Percentiles rank a stretch among this genome's conserved stretches.
These are phyloP conservation scores for Rubroboletus satanas DNA, from an alignment of 768 basidiomycete genomes.

Conservation along the genomic window DNA sequence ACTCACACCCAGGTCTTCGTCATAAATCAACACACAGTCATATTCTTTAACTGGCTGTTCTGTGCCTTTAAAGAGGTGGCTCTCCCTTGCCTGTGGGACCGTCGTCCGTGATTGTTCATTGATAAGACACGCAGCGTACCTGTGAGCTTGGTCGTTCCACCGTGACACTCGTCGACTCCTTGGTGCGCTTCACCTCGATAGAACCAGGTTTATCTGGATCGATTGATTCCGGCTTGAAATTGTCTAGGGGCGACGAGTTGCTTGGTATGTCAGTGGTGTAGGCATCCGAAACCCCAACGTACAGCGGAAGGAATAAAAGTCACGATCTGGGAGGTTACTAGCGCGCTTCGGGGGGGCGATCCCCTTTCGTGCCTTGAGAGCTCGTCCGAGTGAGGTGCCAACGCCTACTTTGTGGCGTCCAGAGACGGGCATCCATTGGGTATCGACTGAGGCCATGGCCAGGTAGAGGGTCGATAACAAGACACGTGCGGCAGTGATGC, in stretches of 20 bases:
- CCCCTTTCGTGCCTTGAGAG: conserved; percentile 66
- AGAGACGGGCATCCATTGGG: conserved; percentile 54
- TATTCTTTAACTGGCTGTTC: conserved; percentile 61
- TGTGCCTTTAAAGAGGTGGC: conserved; percentile 51
- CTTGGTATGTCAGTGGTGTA: not conserved
- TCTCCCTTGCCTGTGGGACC: conserved; percentile 45
- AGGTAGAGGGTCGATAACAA: conserved; percentile 31
- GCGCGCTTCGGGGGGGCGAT: conserved; percentile 39
- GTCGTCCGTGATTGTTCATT: not conserved
- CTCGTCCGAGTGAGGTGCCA: conserved; percentile 58
- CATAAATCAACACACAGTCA: conserved; percentile 78
- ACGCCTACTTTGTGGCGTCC: conserved; percentile 59
- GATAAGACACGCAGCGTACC: conserved; percentile 35
- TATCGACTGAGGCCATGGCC: conserved; percentile 44
- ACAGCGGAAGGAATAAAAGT: conserved; percentile 81
- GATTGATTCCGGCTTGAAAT: conserved; percentile 71
- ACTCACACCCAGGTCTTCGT: conserved; percentile 67
- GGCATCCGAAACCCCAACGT: conserved; percentile 27
- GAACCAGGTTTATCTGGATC: conserved; percentile 62
- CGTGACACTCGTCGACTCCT: conserved; percentile 48
- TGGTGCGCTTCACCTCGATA: conserved; percentile 55
- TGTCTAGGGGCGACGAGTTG: conserved; percentile 44
- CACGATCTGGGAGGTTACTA: conserved; percentile 51
- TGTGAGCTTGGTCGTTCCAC: conserved; percentile 66
- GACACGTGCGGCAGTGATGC: conserved; percentile 12